phyloP scores from a whole-genome alignment of 345 rosid genomes.

The Raphanus raphanistrum region DNA sequence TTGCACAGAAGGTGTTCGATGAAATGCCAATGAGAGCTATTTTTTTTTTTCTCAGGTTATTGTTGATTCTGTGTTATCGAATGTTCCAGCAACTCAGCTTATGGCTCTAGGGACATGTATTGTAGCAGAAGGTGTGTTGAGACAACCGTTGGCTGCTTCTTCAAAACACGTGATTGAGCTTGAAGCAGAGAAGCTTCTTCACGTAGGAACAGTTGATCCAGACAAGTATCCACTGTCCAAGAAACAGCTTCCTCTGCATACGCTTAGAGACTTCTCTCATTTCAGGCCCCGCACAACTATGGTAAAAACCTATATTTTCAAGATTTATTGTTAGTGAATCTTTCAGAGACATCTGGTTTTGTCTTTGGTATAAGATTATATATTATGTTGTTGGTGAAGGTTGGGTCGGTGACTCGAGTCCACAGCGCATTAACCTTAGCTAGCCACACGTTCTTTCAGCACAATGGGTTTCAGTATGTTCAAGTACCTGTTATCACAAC shows the following conservation, averaged over 20 bases:
- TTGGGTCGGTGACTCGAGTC: slow-evolving; percentile 72
- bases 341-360: slow-evolving; percentile 5
- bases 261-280: slow-evolving; percentile 64
- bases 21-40: slow-evolving; percentile 13
- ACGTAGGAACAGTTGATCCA: slow-evolving; percentile 68
- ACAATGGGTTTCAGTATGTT: slow-evolving; percentile 64
- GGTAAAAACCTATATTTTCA: slow-evolving; percentile 17
- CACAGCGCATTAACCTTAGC: slow-evolving; percentile 66
- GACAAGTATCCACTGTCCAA: slow-evolving; percentile 62
- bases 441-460: slow-evolving; percentile 68
- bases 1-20: slow-evolving; percentile 6
- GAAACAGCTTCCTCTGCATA: slow-evolving; percentile 70
- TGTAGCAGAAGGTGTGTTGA: slow-evolving; percentile 65
- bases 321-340: not conserved
- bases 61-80: slow-evolving; percentile 56
- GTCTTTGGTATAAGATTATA: not conserved
- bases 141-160: slow-evolving; percentile 21
- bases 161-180: slow-evolving; percentile 58
- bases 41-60: slow-evolving; percentile 46
- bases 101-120: slow-evolving; percentile 67
- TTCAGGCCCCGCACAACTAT: slow-evolving; percentile 88
- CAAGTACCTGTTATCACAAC: slow-evolving; percentile 80
- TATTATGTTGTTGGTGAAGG: slow-evolving; percentile 60
- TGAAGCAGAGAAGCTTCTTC: slow-evolving; percentile 63
- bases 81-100: slow-evolving; percentile 44